These are phyloP conservation scores for Cyclospora cayetanensis DNA, from an alignment of 169 alveolate genomes.

Conservation along the genomic window DNA sequence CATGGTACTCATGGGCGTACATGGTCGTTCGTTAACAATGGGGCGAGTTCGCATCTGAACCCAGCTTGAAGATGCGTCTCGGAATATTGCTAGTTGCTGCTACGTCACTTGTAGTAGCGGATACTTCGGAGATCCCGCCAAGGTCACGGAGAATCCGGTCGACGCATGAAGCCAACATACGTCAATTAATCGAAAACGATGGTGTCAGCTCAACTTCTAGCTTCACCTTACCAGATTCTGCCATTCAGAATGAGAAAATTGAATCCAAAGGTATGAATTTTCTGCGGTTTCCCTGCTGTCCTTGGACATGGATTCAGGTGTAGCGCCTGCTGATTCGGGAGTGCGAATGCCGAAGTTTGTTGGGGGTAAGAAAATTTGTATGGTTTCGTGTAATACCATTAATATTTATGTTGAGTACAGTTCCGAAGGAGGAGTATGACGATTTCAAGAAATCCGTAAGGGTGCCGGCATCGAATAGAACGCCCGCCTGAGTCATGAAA, in stretches of 20 bases:
- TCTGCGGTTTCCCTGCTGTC: background rate
- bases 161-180: background rate
- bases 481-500: background rate
- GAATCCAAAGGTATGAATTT: background rate
- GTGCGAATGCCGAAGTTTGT: constrained; percentile 5
- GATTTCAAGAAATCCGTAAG: constrained; percentile 57
- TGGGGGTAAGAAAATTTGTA: background rate
- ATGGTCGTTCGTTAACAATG: background rate
- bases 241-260: background rate
- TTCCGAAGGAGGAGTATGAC: constrained; percentile 52
- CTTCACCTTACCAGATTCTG: background rate
- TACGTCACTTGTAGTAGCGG: background rate
- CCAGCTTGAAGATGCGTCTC: constrained; percentile 17
- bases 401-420: background rate
- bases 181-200: constrained; percentile 18
- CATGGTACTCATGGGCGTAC: background rate
- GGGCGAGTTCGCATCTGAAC: background rate
- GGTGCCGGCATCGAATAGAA: background rate
- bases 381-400: too few species aligned
- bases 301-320: background rate
- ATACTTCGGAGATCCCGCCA: constrained; percentile 7
- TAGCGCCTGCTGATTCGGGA: background rate
- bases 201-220: background rate
- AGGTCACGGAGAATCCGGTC: constrained; percentile 12
- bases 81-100: background rate